A percentile compares a stretch with the other conserved stretches of the same genome.
Evolutionary conservation across 495 filamentous ascomycete genomes (phyloP).

Genomic region (Wilcoxina mikolae): DNA sequence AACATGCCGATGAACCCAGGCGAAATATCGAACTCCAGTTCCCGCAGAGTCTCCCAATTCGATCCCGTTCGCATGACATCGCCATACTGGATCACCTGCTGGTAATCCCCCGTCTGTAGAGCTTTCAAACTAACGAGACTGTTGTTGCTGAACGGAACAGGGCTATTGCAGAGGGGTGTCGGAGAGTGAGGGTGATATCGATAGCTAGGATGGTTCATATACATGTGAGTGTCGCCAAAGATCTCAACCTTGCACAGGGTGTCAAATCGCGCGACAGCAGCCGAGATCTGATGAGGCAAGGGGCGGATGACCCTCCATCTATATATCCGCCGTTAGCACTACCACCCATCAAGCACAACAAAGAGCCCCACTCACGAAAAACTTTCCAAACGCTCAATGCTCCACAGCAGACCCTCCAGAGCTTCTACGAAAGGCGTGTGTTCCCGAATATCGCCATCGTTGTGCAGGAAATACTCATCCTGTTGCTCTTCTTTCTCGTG

Average conservation of each 20-base stretch:
- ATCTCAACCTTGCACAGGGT: not conserved
- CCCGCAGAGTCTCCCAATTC: not conserved
- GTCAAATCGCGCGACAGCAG: constrained; percentile 1
- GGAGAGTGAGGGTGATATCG: not conserved
- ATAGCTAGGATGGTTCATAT: not conserved
- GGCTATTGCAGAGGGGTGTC: not conserved
- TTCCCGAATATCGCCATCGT: not conserved
- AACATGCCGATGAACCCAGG: not conserved
- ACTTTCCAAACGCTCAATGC: not conserved
- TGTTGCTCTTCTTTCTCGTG: not conserved
- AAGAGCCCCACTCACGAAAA: not conserved
- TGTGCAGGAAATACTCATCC: not conserved
- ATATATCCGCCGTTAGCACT: not conserved
- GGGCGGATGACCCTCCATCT: not conserved
- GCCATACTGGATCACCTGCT: constrained; percentile 4
- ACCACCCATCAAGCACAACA: not conserved
- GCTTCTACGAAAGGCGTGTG: constrained; percentile 3
- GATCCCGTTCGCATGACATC: not conserved
- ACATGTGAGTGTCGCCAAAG: constrained; percentile 3
- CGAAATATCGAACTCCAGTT: constrained; percentile 6
- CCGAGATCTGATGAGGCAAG: not conserved
- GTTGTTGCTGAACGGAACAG: not conserved
- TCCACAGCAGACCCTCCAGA: not conserved
- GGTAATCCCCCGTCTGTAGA: not conserved
- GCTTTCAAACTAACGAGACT: not conserved